These are phyloP conservation scores for Volvox reticuliferus DNA, from an alignment of 139 green algal species.

Conservation along the genomic window DNA sequence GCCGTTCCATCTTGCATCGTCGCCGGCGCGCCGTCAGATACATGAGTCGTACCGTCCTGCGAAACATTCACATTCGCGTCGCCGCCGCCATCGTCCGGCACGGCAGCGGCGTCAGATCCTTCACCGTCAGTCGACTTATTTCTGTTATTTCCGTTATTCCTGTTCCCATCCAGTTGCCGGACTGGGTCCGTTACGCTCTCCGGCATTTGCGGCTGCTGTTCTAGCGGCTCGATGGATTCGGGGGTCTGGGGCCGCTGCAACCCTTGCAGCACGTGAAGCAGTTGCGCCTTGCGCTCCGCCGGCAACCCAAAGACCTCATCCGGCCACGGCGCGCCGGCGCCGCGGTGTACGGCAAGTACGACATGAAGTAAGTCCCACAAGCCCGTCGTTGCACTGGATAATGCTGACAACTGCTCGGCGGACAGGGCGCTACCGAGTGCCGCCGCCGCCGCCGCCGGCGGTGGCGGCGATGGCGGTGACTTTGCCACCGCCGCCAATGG, in stretches of 20 bases:
- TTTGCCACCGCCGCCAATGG: background rate
- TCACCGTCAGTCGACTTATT: too few relatives aligned
- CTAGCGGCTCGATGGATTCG: background rate
- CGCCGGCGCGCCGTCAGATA: too few relatives aligned
- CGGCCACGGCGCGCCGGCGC: background rate
- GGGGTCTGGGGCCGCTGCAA: background rate
- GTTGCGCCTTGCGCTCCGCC: background rate
- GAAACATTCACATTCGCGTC: too few relatives aligned
- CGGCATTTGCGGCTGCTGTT: background rate
- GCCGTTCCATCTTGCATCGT: too few relatives aligned
- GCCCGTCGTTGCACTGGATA: background rate
- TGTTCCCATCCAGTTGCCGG: too few relatives aligned
- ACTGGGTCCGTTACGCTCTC: too few relatives aligned
- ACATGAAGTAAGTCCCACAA: conserved; percentile 42
- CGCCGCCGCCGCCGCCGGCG: background rate
- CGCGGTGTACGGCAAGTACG: conserved; percentile 15
- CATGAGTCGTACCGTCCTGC: too few relatives aligned
- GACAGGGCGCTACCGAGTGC: background rate
- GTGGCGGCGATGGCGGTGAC: background rate
- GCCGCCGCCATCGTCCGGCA: background rate
- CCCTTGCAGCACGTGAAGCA: background rate
- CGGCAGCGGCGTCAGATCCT: background rate
- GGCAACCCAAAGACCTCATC: conserved; percentile 17
- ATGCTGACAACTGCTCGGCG: background rate
- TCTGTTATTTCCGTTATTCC: too few relatives aligned